These are phyloP conservation scores for Pichia deserticola DNA, from an alignment of 805 yeast genomes.

Conservation along the genomic window DNA sequence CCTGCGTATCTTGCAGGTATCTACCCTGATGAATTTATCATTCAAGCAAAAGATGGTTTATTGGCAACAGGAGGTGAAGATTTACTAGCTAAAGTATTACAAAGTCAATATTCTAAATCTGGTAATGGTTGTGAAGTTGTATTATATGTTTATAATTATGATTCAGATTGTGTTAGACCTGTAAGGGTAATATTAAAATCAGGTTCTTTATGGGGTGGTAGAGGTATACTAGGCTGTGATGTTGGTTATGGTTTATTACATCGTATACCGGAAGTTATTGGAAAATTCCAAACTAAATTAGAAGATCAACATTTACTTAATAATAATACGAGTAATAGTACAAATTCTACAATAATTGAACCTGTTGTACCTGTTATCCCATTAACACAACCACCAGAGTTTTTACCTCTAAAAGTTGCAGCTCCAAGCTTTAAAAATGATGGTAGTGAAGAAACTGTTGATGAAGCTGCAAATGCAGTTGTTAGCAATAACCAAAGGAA, in stretches of 20 bases:
- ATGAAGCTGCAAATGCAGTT: slow-evolving; percentile 5
- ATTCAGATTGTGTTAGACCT: slow-evolving; percentile 78
- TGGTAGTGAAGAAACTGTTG: slow-evolving; percentile 2
- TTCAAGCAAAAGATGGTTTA: slow-evolving; percentile 82
- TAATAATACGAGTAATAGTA: not conserved
- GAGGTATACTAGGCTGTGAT: slow-evolving; percentile 84
- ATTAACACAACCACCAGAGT: slow-evolving; percentile 5
- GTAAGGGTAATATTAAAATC: slow-evolving; percentile 60
- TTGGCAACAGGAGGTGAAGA: slow-evolving; percentile 85
- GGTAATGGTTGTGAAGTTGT: slow-evolving; percentile 26
- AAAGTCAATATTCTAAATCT: slow-evolving; percentile 37
- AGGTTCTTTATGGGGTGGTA: slow-evolving; percentile 71
- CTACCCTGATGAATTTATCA: slow-evolving; percentile 79
- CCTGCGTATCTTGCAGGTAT: slow-evolving; percentile 84
- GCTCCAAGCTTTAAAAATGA: slow-evolving; percentile 5
- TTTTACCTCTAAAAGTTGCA: slow-evolving; percentile 2
- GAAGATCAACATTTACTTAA: slow-evolving; percentile 15
- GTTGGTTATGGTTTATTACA: slow-evolving; percentile 91
- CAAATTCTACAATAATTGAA: not conserved
- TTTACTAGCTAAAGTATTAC: slow-evolving; percentile 58
- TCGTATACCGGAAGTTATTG: slow-evolving; percentile 53
- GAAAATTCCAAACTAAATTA: slow-evolving; percentile 24
- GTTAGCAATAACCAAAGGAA: slow-evolving; percentile 3
- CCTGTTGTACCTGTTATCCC: not conserved
- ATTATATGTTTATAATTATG: slow-evolving; percentile 80